Evolutionary conservation across 768 basidiomycete species (phyloP).

Genomic region (Suillus variegatus): DNA sequence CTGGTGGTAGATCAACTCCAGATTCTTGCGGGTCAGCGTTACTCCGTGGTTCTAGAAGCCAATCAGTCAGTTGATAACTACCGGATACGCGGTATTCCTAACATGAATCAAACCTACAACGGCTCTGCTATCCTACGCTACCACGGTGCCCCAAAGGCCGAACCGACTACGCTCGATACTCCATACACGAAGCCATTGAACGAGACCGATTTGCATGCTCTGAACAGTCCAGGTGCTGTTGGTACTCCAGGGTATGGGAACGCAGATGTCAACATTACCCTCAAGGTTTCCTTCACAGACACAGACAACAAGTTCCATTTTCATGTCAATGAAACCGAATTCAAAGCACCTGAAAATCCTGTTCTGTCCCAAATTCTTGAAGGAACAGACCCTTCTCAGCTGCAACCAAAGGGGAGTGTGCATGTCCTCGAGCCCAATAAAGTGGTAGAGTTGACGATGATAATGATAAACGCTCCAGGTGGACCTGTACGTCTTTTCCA

Average conservation of each 20-base stretch:
- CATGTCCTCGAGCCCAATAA: constrained; percentile 23
- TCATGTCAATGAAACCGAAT: constrained; percentile 17
- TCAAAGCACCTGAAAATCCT: constrained; percentile 35
- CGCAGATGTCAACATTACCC: constrained; percentile 40
- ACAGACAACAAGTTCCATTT: not conserved
- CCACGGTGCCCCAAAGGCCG: constrained; percentile 35
- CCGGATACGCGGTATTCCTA: constrained; percentile 50
- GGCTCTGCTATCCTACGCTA: constrained; percentile 60
- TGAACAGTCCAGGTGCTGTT: too few species aligned
- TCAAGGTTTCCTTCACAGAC: constrained; percentile 6
- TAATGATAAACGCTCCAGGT: constrained; percentile 9
- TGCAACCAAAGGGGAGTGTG: constrained; percentile 30
- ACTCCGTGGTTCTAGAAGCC: constrained; percentile 33
- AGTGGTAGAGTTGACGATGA: constrained; percentile 24
- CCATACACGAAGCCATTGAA: constrained; percentile 26
- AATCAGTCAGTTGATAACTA: constrained; percentile 38
- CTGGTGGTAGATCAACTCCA: constrained; percentile 40
- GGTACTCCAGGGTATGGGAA: constrained; percentile 30
- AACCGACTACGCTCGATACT: constrained; percentile 41
- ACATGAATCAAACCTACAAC: constrained; percentile 23
- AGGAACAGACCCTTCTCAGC: constrained; percentile 33
- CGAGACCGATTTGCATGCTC: constrained; percentile 30
- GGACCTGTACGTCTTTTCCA: constrained; percentile 4
- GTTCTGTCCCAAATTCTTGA: constrained; percentile 47
- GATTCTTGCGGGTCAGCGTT: constrained; percentile 37